phyloP scores from a whole-genome alignment of 1,284 basidiomycete genomes.

The Pseudozyma thailandica region DNA sequence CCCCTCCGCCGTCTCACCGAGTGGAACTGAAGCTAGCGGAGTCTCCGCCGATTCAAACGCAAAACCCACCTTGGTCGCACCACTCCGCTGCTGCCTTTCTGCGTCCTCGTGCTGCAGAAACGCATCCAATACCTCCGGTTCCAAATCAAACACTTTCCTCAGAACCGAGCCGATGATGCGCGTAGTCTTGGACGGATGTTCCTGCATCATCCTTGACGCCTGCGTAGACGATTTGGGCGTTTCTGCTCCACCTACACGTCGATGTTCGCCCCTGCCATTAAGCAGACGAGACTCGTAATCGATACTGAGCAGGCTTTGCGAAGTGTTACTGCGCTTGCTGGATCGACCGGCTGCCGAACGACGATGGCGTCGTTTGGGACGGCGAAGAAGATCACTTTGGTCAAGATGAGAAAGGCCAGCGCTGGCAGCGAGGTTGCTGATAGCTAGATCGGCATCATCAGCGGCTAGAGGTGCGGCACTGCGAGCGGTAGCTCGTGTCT shows the following conservation, averaged over 20 bases:
- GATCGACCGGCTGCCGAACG: conserved; percentile 36
- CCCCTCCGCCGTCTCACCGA: conserved; percentile 2
- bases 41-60: conserved; percentile 27
- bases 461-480: conserved; percentile 1
- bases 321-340: conserved; percentile 50
- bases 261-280: conserved; percentile 8
- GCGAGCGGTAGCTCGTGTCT: conserved; percentile 2
- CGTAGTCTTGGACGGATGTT: conserved; percentile 35
- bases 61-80: conserved; percentile 24
- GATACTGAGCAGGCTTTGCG: conserved; percentile 37
- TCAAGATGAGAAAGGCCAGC: conserved; percentile 39
- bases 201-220: conserved; percentile 15
- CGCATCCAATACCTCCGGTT: conserved; percentile 50
- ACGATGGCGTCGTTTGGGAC: conserved; percentile 43
- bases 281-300: conserved; percentile 31
- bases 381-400: conserved; percentile 20
- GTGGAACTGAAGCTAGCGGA: conserved; percentile 17
- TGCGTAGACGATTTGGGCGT: conserved; percentile 22
- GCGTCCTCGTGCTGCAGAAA: conserved; percentile 38
- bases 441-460: conserved; percentile 32
- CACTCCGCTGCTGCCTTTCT: conserved; percentile 4
- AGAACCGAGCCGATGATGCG: conserved; percentile 44
- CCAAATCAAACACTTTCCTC: conserved; percentile 45
- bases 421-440: conserved; percentile 44
- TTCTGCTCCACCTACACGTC: conserved; percentile 16